These are phyloP conservation scores for Pilasporangium apinafurcum DNA, from an alignment of 352 stramenopile species.

Conservation along the genomic window DNA sequence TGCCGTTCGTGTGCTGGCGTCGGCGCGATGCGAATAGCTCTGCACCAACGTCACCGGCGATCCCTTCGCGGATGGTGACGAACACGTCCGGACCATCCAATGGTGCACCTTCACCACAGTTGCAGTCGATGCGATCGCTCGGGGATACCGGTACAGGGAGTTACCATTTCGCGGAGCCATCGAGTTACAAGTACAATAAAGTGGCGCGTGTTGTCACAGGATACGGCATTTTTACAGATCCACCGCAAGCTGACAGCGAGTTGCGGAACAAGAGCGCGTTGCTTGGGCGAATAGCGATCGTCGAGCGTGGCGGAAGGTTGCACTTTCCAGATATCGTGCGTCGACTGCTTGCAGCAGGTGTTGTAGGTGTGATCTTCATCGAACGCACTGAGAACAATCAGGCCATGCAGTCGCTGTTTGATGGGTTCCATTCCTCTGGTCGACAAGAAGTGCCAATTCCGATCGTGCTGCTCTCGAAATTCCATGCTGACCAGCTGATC, in stretches of 20 bases:
- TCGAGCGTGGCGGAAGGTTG: slow-evolving; percentile 70
- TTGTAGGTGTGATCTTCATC: slow-evolving; percentile 73
- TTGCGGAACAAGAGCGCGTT: slow-evolving; percentile 52
- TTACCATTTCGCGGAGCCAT: slow-evolving; percentile 80
- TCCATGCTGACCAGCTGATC: slow-evolving; percentile 69
- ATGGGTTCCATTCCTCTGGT: slow-evolving; percentile 83
- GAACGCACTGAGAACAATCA: slow-evolving; percentile 49
- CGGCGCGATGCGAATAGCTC: slow-evolving; percentile 16
- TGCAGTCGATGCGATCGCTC: background rate
- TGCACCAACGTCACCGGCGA: background rate
- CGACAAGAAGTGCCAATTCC: slow-evolving; percentile 65
- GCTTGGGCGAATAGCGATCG: slow-evolving; percentile 60
- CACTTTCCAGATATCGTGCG: slow-evolving; percentile 85
- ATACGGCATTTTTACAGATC: slow-evolving; percentile 51
- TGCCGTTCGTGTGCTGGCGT: slow-evolving; percentile 69
- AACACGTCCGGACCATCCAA: background rate
- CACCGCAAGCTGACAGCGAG: slow-evolving; percentile 61
- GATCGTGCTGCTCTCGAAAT: slow-evolving; percentile 73
- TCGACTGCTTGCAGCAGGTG: slow-evolving; percentile 51
- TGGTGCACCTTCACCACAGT: background rate
- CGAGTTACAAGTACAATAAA: slow-evolving; percentile 76
- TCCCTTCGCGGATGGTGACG: background rate
- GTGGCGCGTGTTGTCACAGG: slow-evolving; percentile 40
- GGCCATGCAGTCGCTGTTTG: slow-evolving; percentile 70
- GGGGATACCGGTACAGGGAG: slow-evolving; percentile 7